Conservation (phyloP, 2,329 filamentous ascomycete genomes). For the Purpureocillium takamizusanense region DNA sequence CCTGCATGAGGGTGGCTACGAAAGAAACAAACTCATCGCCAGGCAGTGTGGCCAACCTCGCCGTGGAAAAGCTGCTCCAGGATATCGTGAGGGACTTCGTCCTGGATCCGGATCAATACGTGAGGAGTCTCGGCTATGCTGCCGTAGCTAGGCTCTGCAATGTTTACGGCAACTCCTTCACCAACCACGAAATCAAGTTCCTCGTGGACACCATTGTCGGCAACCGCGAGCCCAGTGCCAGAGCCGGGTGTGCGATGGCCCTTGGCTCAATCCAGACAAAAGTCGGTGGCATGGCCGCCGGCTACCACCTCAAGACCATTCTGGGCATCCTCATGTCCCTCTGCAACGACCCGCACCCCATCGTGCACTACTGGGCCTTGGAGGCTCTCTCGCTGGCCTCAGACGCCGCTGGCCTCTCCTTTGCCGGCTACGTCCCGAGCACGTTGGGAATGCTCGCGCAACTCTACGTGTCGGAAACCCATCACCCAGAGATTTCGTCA, state of each 20-base stretch:
- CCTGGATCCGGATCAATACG: constrained; percentile 72
- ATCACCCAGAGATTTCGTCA: constrained; percentile 75
- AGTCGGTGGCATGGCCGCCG: constrained; percentile 94
- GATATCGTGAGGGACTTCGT: constrained; percentile 66
- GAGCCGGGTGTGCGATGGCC: constrained; percentile 90
- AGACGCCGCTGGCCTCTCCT: constrained; percentile 86
- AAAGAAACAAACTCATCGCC: constrained; percentile 67
- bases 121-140: constrained; percentile 78
- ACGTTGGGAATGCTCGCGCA: constrained; percentile 91
- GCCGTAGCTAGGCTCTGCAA: constrained; percentile 80
- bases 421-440: constrained; percentile 81
- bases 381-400: constrained; percentile 80
- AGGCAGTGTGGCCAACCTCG: constrained; percentile 63
- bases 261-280: constrained; percentile 90
- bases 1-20: constrained; percentile 72
- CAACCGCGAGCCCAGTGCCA: constrained; percentile 85
- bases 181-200: constrained; percentile 80
- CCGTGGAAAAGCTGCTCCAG: constrained; percentile 78
- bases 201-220: constrained; percentile 89
- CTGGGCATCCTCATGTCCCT: constrained; percentile 97
- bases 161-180: constrained; percentile 77
- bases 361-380: constrained; percentile 93
- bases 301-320: constrained; percentile 93
- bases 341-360: constrained; percentile 88
- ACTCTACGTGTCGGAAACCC: constrained; percentile 82